Evolutionary conservation across 345 rosid species (phyloP), one percentile per base, ranked within the genome.

Genomic region (Mangifera indica): DNA sequence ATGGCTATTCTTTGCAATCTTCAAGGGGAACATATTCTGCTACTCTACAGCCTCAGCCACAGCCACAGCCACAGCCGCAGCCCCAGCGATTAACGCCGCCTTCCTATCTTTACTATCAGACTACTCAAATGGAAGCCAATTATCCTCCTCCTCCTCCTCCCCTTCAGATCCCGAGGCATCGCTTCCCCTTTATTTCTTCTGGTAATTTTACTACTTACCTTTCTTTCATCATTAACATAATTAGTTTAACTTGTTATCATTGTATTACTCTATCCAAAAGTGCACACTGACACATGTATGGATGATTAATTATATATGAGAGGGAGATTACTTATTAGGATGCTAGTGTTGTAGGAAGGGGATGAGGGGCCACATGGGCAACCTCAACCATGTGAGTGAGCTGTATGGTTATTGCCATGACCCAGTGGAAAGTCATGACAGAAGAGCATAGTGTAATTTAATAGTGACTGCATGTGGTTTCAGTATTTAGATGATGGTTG

Each of bases 1-100:
- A 84, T 56, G 89, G 94, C 15, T 90, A 88, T 62, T 81, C 93
- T 13, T 69, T 86, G 80, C 92, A 86, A 78, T 81, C 89, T 59
- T 82, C 87, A 34, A 66, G 89, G 76, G 87, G 88, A 69, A 70
- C 84, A 60, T 75, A 83, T 74, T 71, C 86, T 42, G 67, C 79
- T 17, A 72, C 76, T 9, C 32, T n/a, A n/a, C n/a, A n/a, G n/a
- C n/a, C n/a, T n/a, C n/a, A n/a, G n/a, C 69, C 57, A 10, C 73
- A 45, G 11, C 66, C 64, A 51, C 45, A 14, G 4, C 12, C 51
- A 3, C 20, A 34, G 42, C 17, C 78, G 51, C 86, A 60, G 67
- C 72, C 80, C 48, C 87, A 68, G 26, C 88, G 84, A 0, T 59
- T 80, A 34, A 83, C 84, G 5, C 64, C 76, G 32, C 84, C 84